Base-by-base conservation (phyloP, 768 basidiomycete genomes). In the Erythrobasidium yunnanense region DNA sequence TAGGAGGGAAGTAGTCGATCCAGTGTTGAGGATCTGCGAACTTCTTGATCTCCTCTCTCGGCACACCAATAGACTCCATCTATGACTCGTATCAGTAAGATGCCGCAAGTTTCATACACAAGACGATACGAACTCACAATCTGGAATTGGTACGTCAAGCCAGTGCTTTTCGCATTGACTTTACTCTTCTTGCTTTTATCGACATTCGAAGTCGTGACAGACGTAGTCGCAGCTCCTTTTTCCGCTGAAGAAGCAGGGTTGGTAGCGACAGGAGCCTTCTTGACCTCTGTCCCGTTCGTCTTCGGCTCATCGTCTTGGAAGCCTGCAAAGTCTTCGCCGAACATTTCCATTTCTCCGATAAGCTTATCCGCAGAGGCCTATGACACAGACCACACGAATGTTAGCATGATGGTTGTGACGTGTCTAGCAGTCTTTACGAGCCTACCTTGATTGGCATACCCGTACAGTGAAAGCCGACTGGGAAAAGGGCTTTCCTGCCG, bases 371-470 rank as follows among this genome's bases (percentile, higher is more conserved):
- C 81, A n/a, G 92, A 86, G 6, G 95, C 86, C 93, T 96, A 56
- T 2, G 25, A 1, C 1, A 30, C 53, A 27, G 50, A 70, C 55
- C 29, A 57, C 25, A 18, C 50, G 18, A 8, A 22, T 17, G 22
- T 27, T 6, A 23, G 4, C 18, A 7, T 25, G 2, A 1, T 0
- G 6, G 1, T 22, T 25, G 11, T 18, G 3, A 5, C 34, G 25
- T 8, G 7, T 42, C 5, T n/a, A 42, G n/a, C 32, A 42, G 13
- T 35, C 20, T 5, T 27, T 56, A 78, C 85, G 66, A 11, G 11
- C 38, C n/a, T 68, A 89, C 93, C 83, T 96, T 97, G 81, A 99
- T 99, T 38, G 95, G 95, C 90, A 99, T 87, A 33, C 95, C 95
- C 4, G 95, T 99, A 72, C 87, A 88, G 78, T 99, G 95, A 77